A percentile compares a stretch with the other conserved stretches of the same genome.
Conservation (phyloP, 768 basidiomycete species). For the Suillus subluteus region DNA sequence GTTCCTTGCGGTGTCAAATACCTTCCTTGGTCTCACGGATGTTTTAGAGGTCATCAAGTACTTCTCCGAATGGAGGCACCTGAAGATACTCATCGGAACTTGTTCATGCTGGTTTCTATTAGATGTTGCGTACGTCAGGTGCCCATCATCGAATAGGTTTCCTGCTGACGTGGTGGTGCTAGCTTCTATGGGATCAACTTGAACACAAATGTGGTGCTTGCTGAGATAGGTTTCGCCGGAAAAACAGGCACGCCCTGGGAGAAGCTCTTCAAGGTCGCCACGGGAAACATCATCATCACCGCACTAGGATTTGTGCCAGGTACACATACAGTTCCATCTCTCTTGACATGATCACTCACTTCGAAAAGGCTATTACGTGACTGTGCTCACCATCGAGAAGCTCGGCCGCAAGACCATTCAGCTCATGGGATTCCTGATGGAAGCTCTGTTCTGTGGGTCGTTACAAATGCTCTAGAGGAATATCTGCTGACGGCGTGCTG, state of each 20-base stretch:
- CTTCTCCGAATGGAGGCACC: constrained; percentile 74
- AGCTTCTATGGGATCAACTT: constrained; percentile 79
- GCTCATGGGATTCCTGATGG: constrained; percentile 70
- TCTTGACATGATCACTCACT: neutral
- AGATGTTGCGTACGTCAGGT: constrained; percentile 57
- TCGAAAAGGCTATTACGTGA: constrained; percentile 63
- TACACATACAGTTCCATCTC: constrained; percentile 23
- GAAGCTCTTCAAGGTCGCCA: constrained; percentile 66
- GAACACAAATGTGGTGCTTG: constrained; percentile 79
- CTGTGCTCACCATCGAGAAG: constrained; percentile 70
- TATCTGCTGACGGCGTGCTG: neutral
- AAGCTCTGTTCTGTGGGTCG: constrained; percentile 65
- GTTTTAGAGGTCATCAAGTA: constrained; percentile 62
- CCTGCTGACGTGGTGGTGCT: neutral
- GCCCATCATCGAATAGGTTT: constrained; percentile 16
- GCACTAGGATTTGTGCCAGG: constrained; percentile 79
- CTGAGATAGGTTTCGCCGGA: constrained; percentile 72
- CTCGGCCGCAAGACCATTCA: constrained; percentile 79
- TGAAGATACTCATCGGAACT: constrained; percentile 69
- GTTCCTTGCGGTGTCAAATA: neutral
- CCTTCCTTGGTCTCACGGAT: neutral
- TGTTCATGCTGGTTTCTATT: constrained; percentile 74
- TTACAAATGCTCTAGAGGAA: constrained; percentile 12
- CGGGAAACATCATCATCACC: constrained; percentile 73
- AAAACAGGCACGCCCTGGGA: constrained; percentile 59